Conservation (phyloP, 2,329 filamentous ascomycete species). For the Mollisiaceae sp. region DNA sequence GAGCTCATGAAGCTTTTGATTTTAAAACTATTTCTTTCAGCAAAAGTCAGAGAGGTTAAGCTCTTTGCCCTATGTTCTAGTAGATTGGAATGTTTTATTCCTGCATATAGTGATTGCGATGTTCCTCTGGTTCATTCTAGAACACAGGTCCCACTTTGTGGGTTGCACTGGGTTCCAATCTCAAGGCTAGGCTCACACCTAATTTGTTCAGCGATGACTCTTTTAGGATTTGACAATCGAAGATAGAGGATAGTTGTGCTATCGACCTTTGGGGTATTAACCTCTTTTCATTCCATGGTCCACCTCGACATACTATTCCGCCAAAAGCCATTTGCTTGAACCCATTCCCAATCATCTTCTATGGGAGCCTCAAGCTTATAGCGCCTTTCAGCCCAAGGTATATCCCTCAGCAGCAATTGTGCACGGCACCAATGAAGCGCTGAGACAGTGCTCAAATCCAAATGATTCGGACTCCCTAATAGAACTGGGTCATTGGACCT, state of each 20-base stretch:
- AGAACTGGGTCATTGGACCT: neutral
- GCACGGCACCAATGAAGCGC: slow-evolving; percentile 3
- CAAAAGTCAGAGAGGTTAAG: neutral
- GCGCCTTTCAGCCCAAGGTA: slow-evolving; percentile 1
- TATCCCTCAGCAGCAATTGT: neutral
- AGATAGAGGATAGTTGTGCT: too few relatives aligned
- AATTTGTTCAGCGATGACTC: too few relatives aligned
- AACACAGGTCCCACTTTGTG: too few relatives aligned
- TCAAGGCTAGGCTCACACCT: too few relatives aligned
- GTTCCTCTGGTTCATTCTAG: too few relatives aligned
- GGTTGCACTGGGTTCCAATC: too few relatives aligned
- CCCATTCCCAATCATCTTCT: neutral
- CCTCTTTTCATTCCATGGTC: neutral
- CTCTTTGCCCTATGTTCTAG: too few relatives aligned
- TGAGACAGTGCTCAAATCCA: neutral
- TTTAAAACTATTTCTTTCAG: neutral
- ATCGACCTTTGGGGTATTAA: neutral
- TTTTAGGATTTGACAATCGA: too few relatives aligned
- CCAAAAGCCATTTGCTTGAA: slow-evolving; percentile 1
- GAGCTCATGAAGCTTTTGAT: neutral
- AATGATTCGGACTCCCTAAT: neutral
- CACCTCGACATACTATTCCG: neutral
- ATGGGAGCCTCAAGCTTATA: neutral
- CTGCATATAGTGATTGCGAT: too few relatives aligned
- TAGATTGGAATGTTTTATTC: too few relatives aligned